Percentiles rank a stretch among this genome's conserved stretches.
These are phyloP conservation scores for Cryoendolithus antarcticus DNA, from an alignment of 2,329 filamentous ascomycete genomes.

Conservation along the genomic window DNA sequence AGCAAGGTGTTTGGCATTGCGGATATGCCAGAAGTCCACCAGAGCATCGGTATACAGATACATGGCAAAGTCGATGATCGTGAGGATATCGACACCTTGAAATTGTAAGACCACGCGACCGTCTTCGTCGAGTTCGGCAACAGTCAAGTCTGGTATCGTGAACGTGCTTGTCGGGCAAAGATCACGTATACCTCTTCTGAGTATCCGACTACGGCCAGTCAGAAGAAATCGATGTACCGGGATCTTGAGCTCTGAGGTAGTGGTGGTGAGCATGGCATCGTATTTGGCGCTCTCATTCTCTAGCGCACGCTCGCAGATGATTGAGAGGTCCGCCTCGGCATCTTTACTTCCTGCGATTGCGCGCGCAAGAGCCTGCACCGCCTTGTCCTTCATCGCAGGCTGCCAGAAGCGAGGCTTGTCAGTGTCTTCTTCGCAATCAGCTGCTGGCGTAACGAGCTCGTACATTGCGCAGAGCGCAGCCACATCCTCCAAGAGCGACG, in stretches of 20 bases:
- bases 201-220: slow-evolving; percentile 55
- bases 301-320: slow-evolving; percentile 23
- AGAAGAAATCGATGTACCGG: slow-evolving; percentile 77
- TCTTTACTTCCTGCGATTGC: slow-evolving; percentile 51
- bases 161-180: slow-evolving; percentile 44
- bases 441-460: slow-evolving; percentile 14
- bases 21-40: slow-evolving; percentile 77
- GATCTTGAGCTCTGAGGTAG: slow-evolving; percentile 55
- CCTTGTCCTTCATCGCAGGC: slow-evolving; percentile 30
- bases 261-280: slow-evolving; percentile 38
- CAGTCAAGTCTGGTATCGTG: slow-evolving; percentile 48
- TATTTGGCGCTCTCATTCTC: slow-evolving; percentile 32
- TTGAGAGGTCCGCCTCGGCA: slow-evolving; percentile 50
- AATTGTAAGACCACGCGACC: slow-evolving; percentile 52
- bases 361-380: slow-evolving; percentile 41
- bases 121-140: slow-evolving; percentile 40
- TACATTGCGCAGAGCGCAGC: slow-evolving; percentile 50
- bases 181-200: slow-evolving; percentile 51
- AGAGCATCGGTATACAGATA: slow-evolving; percentile 71
- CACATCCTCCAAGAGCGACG: slow-evolving; percentile 62
- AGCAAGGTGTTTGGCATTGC: slow-evolving; percentile 51
- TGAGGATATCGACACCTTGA: slow-evolving; percentile 59
- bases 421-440: slow-evolving; percentile 25
- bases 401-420: slow-evolving; percentile 37
- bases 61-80: slow-evolving; percentile 65